Evolutionary conservation across 2,329 filamentous ascomycete species (phyloP).

Genomic region (Penicillium sp.): DNA sequence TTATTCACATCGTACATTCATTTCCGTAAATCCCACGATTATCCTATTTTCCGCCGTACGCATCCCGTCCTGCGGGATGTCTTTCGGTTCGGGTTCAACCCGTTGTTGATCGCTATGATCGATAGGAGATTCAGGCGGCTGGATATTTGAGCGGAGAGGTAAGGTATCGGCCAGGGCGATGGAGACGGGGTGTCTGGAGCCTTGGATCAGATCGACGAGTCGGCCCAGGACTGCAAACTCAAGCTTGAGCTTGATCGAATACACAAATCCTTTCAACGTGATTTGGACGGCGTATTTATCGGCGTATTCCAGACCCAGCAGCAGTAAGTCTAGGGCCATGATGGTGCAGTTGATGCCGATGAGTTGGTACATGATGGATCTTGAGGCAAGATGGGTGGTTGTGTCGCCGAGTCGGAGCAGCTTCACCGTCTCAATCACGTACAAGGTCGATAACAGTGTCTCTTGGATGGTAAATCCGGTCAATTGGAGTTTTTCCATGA

Average conservation of each 20-base stretch:
- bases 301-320: constrained; percentile 40
- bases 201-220: constrained; percentile 38
- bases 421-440: constrained; percentile 50
- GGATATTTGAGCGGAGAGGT: constrained; percentile 19
- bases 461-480: constrained; percentile 46
- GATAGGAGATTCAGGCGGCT: constrained; percentile 6
- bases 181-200: constrained; percentile 20
- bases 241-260: constrained; percentile 45
- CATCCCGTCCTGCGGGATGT: constrained; percentile 1
- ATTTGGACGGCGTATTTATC: constrained; percentile 40
- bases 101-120: constrained; percentile 7
- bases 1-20: neutral
- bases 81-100: constrained; percentile 9
- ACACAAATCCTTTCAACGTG: constrained; percentile 38
- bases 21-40: constrained; percentile 3
- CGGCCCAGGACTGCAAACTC: constrained; percentile 52
- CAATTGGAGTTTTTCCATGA: constrained; percentile 45
- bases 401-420: constrained; percentile 35
- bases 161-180: constrained; percentile 22
- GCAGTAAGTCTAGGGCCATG: constrained; percentile 42
- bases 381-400: constrained; percentile 19
- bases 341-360: constrained; percentile 45
- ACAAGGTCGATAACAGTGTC: constrained; percentile 44
- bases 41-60: constrained; percentile 9
- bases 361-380: constrained; percentile 42